phyloP scores from a whole-genome alignment of 495 filamentous ascomycete species.

The Aspergillus nanangensis region DNA sequence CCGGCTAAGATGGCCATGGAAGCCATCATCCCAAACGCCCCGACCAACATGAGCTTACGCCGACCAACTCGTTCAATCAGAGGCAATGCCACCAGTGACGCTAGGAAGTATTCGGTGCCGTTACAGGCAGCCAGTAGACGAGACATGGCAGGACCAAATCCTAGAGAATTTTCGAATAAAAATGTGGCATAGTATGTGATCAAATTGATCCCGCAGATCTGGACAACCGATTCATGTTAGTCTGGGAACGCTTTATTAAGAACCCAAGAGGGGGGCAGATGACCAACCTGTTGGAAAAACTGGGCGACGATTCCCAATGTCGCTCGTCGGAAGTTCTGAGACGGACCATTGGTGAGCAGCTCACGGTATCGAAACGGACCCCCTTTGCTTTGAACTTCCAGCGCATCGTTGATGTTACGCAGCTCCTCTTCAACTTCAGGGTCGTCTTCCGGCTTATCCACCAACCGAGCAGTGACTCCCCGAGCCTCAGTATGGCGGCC shows the following conservation, averaged over 20 bases:
- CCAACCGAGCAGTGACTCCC: constrained; percentile 28
- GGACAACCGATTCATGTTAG: no score
- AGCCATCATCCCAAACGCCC: constrained; percentile 17
- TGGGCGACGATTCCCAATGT: constrained; percentile 24
- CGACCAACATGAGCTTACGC: constrained; percentile 18
- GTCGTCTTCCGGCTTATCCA: constrained; percentile 21
- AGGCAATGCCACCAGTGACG: constrained; percentile 19
- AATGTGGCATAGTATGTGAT: constrained; percentile 23
- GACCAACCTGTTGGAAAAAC: constrained; percentile 24
- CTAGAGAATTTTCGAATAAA: constrained; percentile 15
- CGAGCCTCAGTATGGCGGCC: constrained; percentile 31
- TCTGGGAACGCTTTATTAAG: no score
- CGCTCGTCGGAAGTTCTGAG: constrained; percentile 1
- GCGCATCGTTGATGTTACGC: constrained; percentile 1
- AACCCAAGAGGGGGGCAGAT: no score
- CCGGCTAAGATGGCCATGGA: constrained; percentile 18
- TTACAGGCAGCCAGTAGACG: constrained; percentile 23
- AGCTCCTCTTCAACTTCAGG: constrained; percentile 22
- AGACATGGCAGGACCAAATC: constrained; percentile 14
- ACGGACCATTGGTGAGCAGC: constrained; percentile 4
- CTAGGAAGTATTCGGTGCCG: constrained; percentile 24
- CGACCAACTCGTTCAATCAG: constrained; percentile 24
- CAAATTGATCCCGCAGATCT: constrained; percentile 27
- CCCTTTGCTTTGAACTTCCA: background rate
- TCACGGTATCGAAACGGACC: background rate